Percentiles rank a stretch among this genome's conserved stretches.
These are phyloP conservation scores for Saksenaea vasiformis DNA, from an alignment of 371 early-diverging fungal species.

Conservation along the genomic window DNA sequence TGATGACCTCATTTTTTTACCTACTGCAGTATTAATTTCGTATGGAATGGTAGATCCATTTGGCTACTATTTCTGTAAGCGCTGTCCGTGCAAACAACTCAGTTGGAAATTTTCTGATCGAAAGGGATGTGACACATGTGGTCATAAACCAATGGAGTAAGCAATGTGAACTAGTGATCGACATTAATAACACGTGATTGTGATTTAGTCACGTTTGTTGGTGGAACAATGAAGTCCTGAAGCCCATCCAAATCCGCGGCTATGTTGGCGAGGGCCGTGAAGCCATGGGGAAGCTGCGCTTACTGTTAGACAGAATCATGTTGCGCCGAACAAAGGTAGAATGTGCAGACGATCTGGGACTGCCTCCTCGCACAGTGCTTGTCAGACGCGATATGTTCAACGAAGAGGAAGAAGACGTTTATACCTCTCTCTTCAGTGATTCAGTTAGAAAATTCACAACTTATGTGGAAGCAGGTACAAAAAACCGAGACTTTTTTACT, in stretches of 20 bases:
- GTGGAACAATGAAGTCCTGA: conserved; percentile 96
- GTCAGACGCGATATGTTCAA: conserved; percentile 86
- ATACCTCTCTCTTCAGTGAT: conserved; percentile 81
- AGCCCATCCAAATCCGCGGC: conserved; percentile 88
- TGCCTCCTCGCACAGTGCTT: conserved; percentile 87
- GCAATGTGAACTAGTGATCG: conserved; percentile 8
- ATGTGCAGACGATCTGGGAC: conserved; percentile 88
- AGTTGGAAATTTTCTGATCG: conserved; percentile 78
- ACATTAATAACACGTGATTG: not conserved
- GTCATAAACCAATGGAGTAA: conserved; percentile 74
- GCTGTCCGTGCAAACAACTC: conserved; percentile 80
- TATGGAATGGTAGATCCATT: conserved; percentile 54
- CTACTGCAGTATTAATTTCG: not conserved
- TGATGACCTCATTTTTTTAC: conserved; percentile 1
- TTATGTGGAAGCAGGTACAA: conserved; percentile 74
- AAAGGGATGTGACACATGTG: conserved; percentile 74
- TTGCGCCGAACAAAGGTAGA: conserved; percentile 92
- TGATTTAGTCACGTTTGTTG: conserved; percentile 80
- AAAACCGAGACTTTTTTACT: not conserved
- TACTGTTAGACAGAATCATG: conserved; percentile 89
- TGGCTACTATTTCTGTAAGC: conserved; percentile 88
- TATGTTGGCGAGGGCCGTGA: conserved; percentile 65
- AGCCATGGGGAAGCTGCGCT: conserved; percentile 78
- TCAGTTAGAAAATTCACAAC: conserved; percentile 81
- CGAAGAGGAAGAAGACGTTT: conserved; percentile 94